Base-by-base conservation (phyloP, 164 flowering plant species). In the Chimonanthus praecox region DNA sequence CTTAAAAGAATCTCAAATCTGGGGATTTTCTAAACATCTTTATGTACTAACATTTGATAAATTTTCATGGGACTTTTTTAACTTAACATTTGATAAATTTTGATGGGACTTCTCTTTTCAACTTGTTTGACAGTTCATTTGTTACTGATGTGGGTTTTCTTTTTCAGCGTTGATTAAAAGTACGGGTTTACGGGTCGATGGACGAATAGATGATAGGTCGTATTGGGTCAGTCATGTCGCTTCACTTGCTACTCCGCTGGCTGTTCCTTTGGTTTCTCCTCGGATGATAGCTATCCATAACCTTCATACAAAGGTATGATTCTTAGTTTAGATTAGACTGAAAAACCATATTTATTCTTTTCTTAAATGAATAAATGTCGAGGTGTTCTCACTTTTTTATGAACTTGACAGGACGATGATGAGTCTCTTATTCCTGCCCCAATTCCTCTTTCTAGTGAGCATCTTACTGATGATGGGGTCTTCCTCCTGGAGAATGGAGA, bases 401-500 rank as follows among this genome's bases (percentile, higher is more conserved):
- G 68, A 7, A 60, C 74, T 69, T 70, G 46, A 71, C 87, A 94
- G 98, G 94, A 90, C 20, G 82, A 49, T 7, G 90, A 87, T 72
- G 88, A 79, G 64, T 81, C 90, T 58, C 33, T 84, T 70, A 70
- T 87, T 75, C 94, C 95, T 60, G 77, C 85, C 10, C 4, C 84
- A 58, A 69, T 90, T 78, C 94, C 98, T n/a, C 97, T 92, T 71
- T 90, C 94, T 15, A 93, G 97, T 82, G 99, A 95, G 78, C 93
- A 93, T 77, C 73, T 93, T 49, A 83, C 80, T 73, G 97, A 93
- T 45, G 85, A 90, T 2, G 98, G 99, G 69, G 84, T 95, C 10
- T 95, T 87, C 82, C 91, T 95, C 80, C 89, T 95, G 21, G 99
- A 95, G 84, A 95, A 86, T 82, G 99, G 99, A 49, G 89, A 88